phyloP scores from a whole-genome alignment of 164 flowering plant genomes.

The Magnolia kwangsiensis region DNA sequence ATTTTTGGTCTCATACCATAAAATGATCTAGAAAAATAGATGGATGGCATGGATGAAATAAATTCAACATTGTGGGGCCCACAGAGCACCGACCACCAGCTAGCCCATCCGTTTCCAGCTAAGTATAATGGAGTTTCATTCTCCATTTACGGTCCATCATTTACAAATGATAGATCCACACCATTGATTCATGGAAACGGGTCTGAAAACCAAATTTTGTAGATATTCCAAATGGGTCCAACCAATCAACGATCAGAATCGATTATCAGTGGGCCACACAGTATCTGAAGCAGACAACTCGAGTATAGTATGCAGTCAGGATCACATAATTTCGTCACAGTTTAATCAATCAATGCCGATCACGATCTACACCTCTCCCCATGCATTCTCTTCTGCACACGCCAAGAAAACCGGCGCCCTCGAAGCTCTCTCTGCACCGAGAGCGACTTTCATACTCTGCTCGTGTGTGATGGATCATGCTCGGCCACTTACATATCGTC shows the following conservation, averaged over 20 bases:
- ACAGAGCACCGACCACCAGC: no score
- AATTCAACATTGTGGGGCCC: no score
- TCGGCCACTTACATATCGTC: no score
- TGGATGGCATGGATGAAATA: no score
- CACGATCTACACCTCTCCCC: background rate
- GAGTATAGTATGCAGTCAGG: background rate
- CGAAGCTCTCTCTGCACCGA: background rate
- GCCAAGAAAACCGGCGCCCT: background rate
- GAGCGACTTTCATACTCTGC: no score
- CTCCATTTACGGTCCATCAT: background rate
- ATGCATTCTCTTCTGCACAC: background rate
- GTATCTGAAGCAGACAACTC: background rate
- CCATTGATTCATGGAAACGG: background rate
- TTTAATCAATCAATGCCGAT: background rate
- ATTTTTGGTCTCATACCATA: no score
- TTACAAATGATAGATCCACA: background rate
- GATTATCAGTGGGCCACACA: background rate
- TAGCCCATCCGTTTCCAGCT: no score
- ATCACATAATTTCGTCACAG: background rate
- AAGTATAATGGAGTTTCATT: no score
- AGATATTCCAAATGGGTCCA: background rate
- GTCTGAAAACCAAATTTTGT: background rate
- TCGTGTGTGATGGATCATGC: no score
- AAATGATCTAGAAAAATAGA: no score
- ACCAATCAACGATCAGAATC: background rate